phyloP scores from a whole-genome alignment of 2,329 filamentous ascomycete species.

The Colletotrichum aenigma region DNA sequence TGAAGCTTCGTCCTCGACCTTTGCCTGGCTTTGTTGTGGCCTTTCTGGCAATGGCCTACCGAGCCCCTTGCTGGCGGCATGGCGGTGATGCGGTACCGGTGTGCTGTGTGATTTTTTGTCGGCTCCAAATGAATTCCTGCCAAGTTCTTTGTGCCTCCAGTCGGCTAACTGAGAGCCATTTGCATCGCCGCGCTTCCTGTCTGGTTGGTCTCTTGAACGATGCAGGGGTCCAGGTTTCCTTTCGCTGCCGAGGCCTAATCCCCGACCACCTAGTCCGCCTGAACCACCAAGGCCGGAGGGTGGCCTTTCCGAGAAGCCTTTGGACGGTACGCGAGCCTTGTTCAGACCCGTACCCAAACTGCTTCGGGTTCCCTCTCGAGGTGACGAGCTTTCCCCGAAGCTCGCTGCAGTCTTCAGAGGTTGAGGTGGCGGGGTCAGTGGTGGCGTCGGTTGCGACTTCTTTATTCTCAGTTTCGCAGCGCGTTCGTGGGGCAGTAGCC shows the following conservation, averaged over 20 bases:
- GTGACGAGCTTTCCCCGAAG: background rate
- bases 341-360: background rate
- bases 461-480: constrained; percentile 33
- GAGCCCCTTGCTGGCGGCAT: background rate
- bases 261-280: background rate
- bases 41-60: background rate
- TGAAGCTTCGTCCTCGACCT: background rate
- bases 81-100: constrained; percentile 5
- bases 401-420: background rate
- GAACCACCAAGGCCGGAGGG: background rate
- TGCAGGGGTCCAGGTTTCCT: background rate
- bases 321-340: background rate
- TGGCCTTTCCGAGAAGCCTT: background rate
- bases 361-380: background rate
- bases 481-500: constrained; percentile 42
- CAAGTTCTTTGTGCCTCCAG: constrained; percentile 1
- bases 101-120: background rate
- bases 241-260: background rate
- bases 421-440: background rate
- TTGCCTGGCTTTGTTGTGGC: background rate
- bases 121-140: background rate
- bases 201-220: background rate
- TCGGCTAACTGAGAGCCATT: background rate
- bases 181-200: background rate
- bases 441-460: background rate